A percentile compares a stretch with the other conserved stretches of the same genome.
These are phyloP conservation scores for Buxus sempervirens DNA, from an alignment of 164 flowering plant species.

Conservation along the genomic window DNA sequence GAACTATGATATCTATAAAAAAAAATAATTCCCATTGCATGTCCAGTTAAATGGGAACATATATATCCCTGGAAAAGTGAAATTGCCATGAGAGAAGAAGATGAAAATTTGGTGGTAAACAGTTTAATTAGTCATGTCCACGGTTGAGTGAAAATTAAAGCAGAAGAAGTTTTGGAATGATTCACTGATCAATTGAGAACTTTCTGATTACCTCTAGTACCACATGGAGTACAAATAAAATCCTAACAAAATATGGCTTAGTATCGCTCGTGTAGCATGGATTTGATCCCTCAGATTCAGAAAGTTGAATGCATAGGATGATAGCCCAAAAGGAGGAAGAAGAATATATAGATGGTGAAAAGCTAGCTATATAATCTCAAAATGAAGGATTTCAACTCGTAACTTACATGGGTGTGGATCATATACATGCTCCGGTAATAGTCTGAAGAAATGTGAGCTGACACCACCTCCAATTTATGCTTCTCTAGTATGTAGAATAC, in stretches of 20 bases:
- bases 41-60: too few species aligned
- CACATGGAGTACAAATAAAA: background rate
- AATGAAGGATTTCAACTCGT: background rate
- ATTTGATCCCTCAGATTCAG: background rate
- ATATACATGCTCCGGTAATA: constrained; percentile 44
- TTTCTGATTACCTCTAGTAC: too few species aligned
- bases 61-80: too few species aligned
- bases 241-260: background rate
- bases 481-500: constrained; percentile 58
- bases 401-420: constrained; percentile 78
- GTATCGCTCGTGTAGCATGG: background rate
- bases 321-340: background rate
- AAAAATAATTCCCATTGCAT: too few species aligned
- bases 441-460: constrained; percentile 64
- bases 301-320: background rate
- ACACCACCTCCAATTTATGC: constrained; percentile 52
- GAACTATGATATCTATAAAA: too few species aligned
- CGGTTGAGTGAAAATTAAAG: too few species aligned
- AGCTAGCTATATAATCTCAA: too few species aligned
- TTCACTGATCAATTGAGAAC: too few species aligned
- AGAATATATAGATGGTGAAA: background rate
- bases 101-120: too few species aligned
- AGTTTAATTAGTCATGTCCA: too few species aligned
- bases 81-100: too few species aligned
- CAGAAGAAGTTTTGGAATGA: too few species aligned